Percentiles rank a stretch among this genome's conserved stretches.
Conservation (phyloP, 331 rosid genomes). For the Malus hybrid region DNA sequence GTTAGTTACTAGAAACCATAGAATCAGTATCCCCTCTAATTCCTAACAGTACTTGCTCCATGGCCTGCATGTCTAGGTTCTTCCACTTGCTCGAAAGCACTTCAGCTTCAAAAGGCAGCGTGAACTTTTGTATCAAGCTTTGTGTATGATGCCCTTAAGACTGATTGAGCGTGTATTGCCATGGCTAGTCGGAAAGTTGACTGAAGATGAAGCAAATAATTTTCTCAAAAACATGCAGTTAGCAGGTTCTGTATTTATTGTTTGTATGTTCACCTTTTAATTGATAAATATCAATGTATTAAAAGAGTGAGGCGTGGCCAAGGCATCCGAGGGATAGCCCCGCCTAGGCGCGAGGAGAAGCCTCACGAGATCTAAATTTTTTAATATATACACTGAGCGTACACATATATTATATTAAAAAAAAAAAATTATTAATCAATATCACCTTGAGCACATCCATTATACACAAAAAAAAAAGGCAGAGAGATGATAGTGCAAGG, state of each 20-base stretch:
- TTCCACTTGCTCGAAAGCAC: conserved; percentile 96
- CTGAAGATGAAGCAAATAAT: conserved; percentile 66
- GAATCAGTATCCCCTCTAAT: conserved; percentile 5
- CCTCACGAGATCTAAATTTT: too few relatives aligned
- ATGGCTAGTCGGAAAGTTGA: conserved; percentile 76
- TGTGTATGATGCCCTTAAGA: conserved; percentile 96
- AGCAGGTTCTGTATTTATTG: conserved; percentile 65
- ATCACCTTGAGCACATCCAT: too few relatives aligned
- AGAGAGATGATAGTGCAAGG: too few relatives aligned
- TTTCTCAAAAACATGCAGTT: conserved; percentile 76
- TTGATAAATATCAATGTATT: conserved; percentile 29
- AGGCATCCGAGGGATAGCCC: conserved; percentile 13
- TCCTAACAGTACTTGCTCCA: conserved; percentile 14
- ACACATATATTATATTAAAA: too few relatives aligned
- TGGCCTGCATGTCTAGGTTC: conserved; percentile 61
- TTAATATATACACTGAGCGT: too few relatives aligned
- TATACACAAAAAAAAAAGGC: too few relatives aligned
- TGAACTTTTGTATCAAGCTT: conserved; percentile 80
- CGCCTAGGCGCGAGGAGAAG: too few relatives aligned
- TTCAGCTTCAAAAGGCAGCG: conserved; percentile 84
- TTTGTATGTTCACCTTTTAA: conserved; percentile 12
- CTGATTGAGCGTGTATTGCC: conserved; percentile 91
- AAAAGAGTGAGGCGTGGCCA: conserved; percentile 58
- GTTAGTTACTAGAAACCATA: conserved; percentile 12
- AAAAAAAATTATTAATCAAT: too few relatives aligned